These are phyloP conservation scores for Phialocephala subalpina DNA, from an alignment of 2,329 filamentous ascomycete genomes.

Conservation along the genomic window DNA sequence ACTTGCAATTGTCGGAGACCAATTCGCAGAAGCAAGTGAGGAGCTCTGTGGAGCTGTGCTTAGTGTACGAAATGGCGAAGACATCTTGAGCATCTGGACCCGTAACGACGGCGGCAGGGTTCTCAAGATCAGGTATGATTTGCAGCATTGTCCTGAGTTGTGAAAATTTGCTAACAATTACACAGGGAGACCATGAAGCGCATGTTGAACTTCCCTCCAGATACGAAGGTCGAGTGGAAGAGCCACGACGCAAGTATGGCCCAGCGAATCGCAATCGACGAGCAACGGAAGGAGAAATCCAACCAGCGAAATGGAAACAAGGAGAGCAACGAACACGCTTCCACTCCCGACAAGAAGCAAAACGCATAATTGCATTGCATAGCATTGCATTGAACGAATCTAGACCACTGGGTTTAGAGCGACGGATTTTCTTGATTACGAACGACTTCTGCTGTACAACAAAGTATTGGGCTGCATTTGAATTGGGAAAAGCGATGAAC, in stretches of 20 bases:
- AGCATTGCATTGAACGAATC: slow-evolving; percentile 18
- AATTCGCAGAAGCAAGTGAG: slow-evolving; percentile 90
- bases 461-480: slow-evolving; percentile 42
- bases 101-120: slow-evolving; percentile 92
- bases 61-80: slow-evolving; percentile 93
- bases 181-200: slow-evolving; percentile 91
- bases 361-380: slow-evolving; percentile 30
- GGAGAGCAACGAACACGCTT: slow-evolving; percentile 31
- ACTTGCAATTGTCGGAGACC: slow-evolving; percentile 89
- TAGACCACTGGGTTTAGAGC: slow-evolving; percentile 23
- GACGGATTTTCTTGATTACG: slow-evolving; percentile 31
- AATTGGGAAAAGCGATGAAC: slow-evolving; percentile 40
- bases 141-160: slow-evolving; percentile 18
- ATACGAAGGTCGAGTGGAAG: slow-evolving; percentile 94
- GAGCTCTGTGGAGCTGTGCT: slow-evolving; percentile 96
- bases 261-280: slow-evolving; percentile 88
- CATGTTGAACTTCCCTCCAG: slow-evolving; percentile 82
- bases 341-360: slow-evolving; percentile 38
- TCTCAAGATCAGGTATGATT: slow-evolving; percentile 87
- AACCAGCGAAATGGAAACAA: slow-evolving; percentile 42
- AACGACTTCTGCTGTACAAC: slow-evolving; percentile 37
- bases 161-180: slow-evolving; percentile 26
- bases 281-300: slow-evolving; percentile 87
- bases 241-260: slow-evolving; percentile 96
- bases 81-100: slow-evolving; percentile 98